Evolutionary conservation across 1,284 basidiomycete genomes (phyloP).

Genomic region (Ganoderma resinaceum): DNA sequence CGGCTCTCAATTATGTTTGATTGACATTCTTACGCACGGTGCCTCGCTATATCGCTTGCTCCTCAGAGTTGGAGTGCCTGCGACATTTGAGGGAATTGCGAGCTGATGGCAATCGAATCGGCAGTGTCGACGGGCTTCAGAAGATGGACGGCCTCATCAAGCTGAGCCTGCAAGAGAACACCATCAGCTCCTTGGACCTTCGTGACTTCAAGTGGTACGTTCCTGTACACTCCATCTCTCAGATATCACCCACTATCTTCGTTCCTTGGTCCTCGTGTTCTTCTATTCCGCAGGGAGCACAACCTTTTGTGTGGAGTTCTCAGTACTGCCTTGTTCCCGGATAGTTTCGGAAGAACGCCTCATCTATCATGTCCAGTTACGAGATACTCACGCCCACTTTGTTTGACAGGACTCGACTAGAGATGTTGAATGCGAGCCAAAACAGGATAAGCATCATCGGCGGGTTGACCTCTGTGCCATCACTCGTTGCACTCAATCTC

Average conservation of each 20-base stretch:
- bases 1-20: slow-evolving; percentile 7
- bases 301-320: not conserved
- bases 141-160: slow-evolving; percentile 83
- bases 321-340: not conserved
- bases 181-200: slow-evolving; percentile 72
- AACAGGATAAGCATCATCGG: slow-evolving; percentile 73
- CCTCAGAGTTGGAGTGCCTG: slow-evolving; percentile 81
- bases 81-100: slow-evolving; percentile 89
- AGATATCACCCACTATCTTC: not conserved
- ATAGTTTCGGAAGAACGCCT: not conserved
- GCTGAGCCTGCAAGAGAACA: slow-evolving; percentile 84
- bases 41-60: slow-evolving; percentile 20
- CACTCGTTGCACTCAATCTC: slow-evolving; percentile 77
- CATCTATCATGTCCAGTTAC: slow-evolving; percentile 35
- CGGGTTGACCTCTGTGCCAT: slow-evolving; percentile 69
- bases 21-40: slow-evolving; percentile 9
- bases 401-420: slow-evolving; percentile 72
- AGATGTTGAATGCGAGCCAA: slow-evolving; percentile 83
- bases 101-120: slow-evolving; percentile 86
- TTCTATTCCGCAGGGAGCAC: not conserved
- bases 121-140: slow-evolving; percentile 80
- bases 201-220: slow-evolving; percentile 74
- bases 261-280: not conserved
- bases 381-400: slow-evolving; percentile 30
- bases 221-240: not conserved